These are phyloP conservation scores for Knufia petricola DNA, from an alignment of 2,329 filamentous ascomycete genomes.

Conservation along the genomic window DNA sequence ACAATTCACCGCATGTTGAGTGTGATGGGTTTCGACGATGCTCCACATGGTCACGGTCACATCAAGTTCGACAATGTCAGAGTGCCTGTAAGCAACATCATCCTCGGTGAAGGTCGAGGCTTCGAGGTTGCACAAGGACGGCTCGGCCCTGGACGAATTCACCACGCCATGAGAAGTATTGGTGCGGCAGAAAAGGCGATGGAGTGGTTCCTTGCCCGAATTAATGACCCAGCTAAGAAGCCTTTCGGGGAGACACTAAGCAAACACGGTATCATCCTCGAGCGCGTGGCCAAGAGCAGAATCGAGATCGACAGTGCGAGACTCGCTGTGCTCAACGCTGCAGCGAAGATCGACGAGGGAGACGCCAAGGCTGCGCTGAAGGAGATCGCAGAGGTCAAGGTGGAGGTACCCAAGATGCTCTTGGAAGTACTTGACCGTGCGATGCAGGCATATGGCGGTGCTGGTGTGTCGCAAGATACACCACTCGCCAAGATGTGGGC, in stretches of 20 bases:
- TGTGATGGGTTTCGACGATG: slow-evolving; percentile 94
- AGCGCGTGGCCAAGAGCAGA: slow-evolving; percentile 85
- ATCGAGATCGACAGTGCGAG: slow-evolving; percentile 91
- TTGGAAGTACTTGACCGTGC: slow-evolving; percentile 88
- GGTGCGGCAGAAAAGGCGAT: slow-evolving; percentile 83
- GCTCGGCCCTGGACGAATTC: slow-evolving; percentile 88
- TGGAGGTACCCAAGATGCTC: slow-evolving; percentile 72
- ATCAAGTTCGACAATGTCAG: slow-evolving; percentile 83
- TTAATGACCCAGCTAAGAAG: slow-evolving; percentile 85
- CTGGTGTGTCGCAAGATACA: slow-evolving; percentile 88
- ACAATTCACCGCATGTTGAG: slow-evolving; percentile 89
- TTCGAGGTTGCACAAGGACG: slow-evolving; percentile 99
- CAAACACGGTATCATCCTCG: slow-evolving; percentile 87
- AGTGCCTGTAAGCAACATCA: slow-evolving; percentile 69
- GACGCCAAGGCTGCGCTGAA: slow-evolving; percentile 82
- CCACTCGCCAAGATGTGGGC: slow-evolving; percentile 62
- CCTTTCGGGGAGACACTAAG: slow-evolving; percentile 81
- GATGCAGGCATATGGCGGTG: slow-evolving; percentile 83
- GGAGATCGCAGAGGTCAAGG: slow-evolving; percentile 93
- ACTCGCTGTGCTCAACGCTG: slow-evolving; percentile 84
- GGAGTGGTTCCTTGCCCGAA: slow-evolving; percentile 87
- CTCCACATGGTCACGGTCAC: slow-evolving; percentile 95
- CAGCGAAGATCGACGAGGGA: slow-evolving; percentile 82
- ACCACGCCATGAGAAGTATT: slow-evolving; percentile 94
- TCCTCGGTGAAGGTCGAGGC: slow-evolving; percentile 84